Base-by-base conservation (phyloP, 1,284 basidiomycete species). In the Thelephora terrestris region DNA sequence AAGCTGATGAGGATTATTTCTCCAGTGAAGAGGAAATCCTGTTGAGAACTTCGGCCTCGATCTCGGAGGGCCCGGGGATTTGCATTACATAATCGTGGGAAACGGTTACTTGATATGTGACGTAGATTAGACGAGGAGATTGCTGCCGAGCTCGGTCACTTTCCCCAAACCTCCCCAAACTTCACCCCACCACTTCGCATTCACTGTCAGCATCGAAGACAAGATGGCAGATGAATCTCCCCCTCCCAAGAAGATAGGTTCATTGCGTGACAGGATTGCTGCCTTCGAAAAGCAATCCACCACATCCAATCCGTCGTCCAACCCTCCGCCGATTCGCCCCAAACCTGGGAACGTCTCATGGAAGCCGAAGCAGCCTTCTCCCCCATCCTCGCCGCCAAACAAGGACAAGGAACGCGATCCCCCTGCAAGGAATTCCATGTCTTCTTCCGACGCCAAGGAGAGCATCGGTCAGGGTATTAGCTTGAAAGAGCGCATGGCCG, bases 401-500 rank as follows among this genome's bases (percentile, higher is more conserved):
- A 45, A 48, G 52, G 32, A 51, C 52, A 49, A 51, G 47, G 4
- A 47, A 32, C 23, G 64, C 52, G 52, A 59, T 52, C 35, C 46
- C 27, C 52, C 44, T 4, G 54, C 52, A 43, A 62, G 61, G 47
- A 61, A 58, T 7, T 34, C 52, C 14, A 86, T 93, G 83, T 88
- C 83, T 21, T 86, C 87, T 5, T 78, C 78, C 18, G 91, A 94
- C 69, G 91, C 90, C 27, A 80, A 85, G 62, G 81, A 82, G 58
- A 84, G 84, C 56, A 90, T 91, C 61, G 73, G 73, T 25, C 72
- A 73, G 40, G 83, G 75, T 4, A 83, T 78, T 4, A 88, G 85
- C 52, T 67, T 96, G 54, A 91, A 84, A 67, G 92, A 94, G 55
- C 80, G 92, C 39, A 95, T 96, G 90, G 91, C 91, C 23, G 89